Evolutionary conservation across 129 eudicot species (phyloP).

Genomic region (Logfia minima): DNA sequence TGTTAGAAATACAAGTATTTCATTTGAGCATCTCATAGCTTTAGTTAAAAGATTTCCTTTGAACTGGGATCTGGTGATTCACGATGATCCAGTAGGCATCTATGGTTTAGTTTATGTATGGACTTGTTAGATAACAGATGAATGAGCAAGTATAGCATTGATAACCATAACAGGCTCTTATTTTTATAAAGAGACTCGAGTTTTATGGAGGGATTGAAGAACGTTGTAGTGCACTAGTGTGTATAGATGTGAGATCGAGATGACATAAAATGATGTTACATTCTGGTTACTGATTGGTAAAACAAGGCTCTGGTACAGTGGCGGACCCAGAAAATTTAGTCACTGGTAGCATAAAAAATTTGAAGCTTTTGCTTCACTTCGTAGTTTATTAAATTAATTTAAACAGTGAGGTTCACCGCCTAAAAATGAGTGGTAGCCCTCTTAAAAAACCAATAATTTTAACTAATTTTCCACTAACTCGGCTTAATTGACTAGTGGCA

Average conservation of each 20-base stretch:
- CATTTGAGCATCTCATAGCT: neutral
- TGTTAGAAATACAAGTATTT: neutral
- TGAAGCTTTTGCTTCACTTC: no score
- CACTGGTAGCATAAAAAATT: no score
- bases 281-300: slow-evolving; percentile 1
- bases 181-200: neutral
- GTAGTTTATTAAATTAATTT: no score
- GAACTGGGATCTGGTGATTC: neutral
- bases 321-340: no score
- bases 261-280: neutral
- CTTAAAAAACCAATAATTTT: no score
- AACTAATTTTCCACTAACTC: no score
- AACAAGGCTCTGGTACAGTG: slow-evolving; percentile 11
- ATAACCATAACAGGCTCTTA: neutral
- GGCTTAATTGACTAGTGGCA: no score
- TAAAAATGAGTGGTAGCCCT: no score
- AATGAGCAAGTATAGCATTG: neutral
- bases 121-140: neutral
- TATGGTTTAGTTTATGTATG: neutral
- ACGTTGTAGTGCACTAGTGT: neutral
- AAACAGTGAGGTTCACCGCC: no score
- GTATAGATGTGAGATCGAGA: neutral
- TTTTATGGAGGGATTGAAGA: slow-evolving; percentile 10
- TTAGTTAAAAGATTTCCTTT: neutral
- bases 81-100: neutral